phyloP scores from a whole-genome alignment of 805 yeast genomes.

The Ogataea angusta region DNA sequence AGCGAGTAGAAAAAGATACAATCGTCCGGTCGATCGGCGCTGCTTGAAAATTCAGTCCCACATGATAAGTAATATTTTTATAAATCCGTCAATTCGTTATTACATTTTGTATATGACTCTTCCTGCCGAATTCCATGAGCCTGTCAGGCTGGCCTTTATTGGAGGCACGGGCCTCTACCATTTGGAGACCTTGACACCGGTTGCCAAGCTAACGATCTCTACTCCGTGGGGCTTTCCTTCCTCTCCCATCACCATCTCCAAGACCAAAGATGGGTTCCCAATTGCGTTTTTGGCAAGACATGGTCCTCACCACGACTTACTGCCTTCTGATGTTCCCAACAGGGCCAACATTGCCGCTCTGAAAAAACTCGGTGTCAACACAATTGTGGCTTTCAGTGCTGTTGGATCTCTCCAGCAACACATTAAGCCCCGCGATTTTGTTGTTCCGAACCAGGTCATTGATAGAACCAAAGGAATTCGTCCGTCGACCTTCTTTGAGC shows the following conservation, averaged over 20 bases:
- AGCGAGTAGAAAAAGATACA: not conserved
- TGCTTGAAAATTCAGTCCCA: not conserved
- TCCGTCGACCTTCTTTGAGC: conserved; percentile 82
- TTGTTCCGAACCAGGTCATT: conserved; percentile 92
- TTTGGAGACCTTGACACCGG: conserved; percentile 76
- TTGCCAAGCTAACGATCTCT: conserved; percentile 72
- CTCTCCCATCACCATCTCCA: conserved; percentile 88
- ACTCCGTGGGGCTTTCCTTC: conserved; percentile 99
- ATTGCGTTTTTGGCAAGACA: conserved; percentile 95
- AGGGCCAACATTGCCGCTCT: conserved; percentile 96
- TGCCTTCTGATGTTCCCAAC: conserved; percentile 90
- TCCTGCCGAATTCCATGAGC: conserved; percentile 46
- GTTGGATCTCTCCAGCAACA: conserved; percentile 92
- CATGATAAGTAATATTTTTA: conserved; percentile 1
- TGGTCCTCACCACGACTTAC: conserved; percentile 82
- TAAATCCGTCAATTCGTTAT: not conserved
- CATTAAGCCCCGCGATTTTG: conserved; percentile 92
- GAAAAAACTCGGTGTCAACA: conserved; percentile 81
- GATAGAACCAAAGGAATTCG: conserved; percentile 97
- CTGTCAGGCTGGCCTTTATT: conserved; percentile 81
- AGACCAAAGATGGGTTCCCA: conserved; percentile 69
- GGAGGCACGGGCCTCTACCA: conserved; percentile 99
- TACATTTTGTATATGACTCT: conserved; percentile 10
- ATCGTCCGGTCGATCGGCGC: conserved; percentile 10
- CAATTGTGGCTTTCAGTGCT: conserved; percentile 89